phyloP scores from a whole-genome alignment of 2,329 filamentous ascomycete genomes.

The Neopestalotiopsis sp. region DNA sequence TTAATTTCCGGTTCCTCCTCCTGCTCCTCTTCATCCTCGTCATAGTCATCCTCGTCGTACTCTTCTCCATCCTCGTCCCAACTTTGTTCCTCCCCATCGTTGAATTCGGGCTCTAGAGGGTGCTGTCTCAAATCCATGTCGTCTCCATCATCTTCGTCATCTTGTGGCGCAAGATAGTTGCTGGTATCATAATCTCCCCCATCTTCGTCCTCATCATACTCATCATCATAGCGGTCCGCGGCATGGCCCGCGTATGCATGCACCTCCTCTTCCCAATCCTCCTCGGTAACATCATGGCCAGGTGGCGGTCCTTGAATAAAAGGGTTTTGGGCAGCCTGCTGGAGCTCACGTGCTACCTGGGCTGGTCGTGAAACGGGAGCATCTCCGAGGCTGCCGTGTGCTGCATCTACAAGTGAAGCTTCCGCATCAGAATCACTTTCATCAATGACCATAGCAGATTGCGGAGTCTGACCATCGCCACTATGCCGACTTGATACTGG shows the following conservation, averaged over 20 bases:
- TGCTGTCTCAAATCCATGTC: conserved; percentile 34
- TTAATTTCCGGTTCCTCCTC: conserved; percentile 14
- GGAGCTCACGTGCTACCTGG: not conserved
- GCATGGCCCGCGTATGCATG: conserved; percentile 34
- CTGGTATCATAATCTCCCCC: conserved; percentile 39
- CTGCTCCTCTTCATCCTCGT: conserved; percentile 23
- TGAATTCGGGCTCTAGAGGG: conserved; percentile 35
- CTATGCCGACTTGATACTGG: conserved; percentile 25
- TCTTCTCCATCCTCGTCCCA: conserved; percentile 29
- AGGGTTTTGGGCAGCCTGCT: conserved; percentile 24
- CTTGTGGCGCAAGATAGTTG: conserved; percentile 35
- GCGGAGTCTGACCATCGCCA: conserved; percentile 29
- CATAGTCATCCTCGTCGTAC: conserved; percentile 21
- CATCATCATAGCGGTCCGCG: conserved; percentile 35
- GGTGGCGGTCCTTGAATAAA: conserved; percentile 22
- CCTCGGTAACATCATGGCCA: conserved; percentile 21
- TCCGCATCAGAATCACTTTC: conserved; percentile 35
- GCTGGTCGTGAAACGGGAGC: not conserved
- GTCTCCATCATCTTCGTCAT: conserved; percentile 39
- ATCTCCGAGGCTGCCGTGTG: not conserved
- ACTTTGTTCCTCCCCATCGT: conserved; percentile 28
- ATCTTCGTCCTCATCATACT: conserved; percentile 37
- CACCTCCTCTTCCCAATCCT: conserved; percentile 31
- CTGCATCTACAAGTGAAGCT: not conserved
- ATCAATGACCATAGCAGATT: conserved; percentile 36